A percentile compares a stretch with the other conserved stretches of the same genome.
These are phyloP conservation scores for Candida buenavistaensis DNA, from an alignment of 1,139 yeast genomes.

Conservation along the genomic window DNA sequence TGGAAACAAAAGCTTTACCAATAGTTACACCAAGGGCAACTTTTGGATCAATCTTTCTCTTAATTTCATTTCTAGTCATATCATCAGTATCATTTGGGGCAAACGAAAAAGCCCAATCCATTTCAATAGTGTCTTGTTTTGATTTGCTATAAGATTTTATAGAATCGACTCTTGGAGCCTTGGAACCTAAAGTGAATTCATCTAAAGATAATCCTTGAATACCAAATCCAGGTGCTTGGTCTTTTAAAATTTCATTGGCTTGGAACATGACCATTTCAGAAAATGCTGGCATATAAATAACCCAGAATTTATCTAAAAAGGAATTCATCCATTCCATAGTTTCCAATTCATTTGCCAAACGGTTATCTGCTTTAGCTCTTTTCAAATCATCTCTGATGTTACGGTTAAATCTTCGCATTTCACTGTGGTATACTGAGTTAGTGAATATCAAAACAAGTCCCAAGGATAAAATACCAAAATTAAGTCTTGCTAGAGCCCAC, in stretches of 20 bases:
- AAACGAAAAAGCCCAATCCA: slow-evolving; percentile 82
- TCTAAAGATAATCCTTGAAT: slow-evolving; percentile 71
- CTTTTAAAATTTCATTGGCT: slow-evolving; percentile 65
- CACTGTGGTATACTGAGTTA: slow-evolving; percentile 66
- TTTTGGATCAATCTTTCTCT: slow-evolving; percentile 71
- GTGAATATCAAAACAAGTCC: slow-evolving; percentile 59
- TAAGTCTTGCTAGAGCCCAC: slow-evolving; percentile 58
- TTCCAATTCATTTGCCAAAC: slow-evolving; percentile 62
- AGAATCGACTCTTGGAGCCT: slow-evolving; percentile 72
- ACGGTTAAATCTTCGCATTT: slow-evolving; percentile 71
- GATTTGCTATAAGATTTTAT: slow-evolving; percentile 70
- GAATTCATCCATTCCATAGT: slow-evolving; percentile 81
- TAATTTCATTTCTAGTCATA: slow-evolving; percentile 74
- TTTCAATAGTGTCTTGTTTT: slow-evolving; percentile 66
- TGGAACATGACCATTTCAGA: slow-evolving; percentile 72
- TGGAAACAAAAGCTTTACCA: slow-evolving; percentile 76
- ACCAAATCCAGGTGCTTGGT: slow-evolving; percentile 79
- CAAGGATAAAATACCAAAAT: slow-evolving; percentile 60
- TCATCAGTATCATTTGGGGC: slow-evolving; percentile 80
- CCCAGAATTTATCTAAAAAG: slow-evolving; percentile 79
- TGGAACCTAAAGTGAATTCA: slow-evolving; percentile 76
- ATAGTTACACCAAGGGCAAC: slow-evolving; percentile 77
- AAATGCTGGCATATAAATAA: slow-evolving; percentile 80
- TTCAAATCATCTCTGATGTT: slow-evolving; percentile 73
- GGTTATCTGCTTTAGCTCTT: slow-evolving; percentile 58